Evolutionary conservation across 805 yeast species (phyloP), one percentile per base, ranked within the genome.

Genomic region (Isabelozyma gotoi): DNA sequence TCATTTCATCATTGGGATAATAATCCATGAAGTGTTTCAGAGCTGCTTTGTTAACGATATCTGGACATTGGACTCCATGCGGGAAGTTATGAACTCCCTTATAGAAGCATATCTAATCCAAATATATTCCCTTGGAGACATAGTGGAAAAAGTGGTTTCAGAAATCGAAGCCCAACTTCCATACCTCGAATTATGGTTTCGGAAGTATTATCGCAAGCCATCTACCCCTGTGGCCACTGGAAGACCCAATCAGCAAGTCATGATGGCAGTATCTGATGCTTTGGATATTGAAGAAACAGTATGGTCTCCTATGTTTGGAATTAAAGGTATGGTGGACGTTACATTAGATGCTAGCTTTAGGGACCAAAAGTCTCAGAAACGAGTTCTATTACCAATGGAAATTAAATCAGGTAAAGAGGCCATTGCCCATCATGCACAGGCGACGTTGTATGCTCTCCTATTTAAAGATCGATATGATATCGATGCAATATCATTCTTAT

Each of bases 301-400:
- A 11, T 83, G 96, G 89, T 88, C 97, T 0, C 96, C 97, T 0
- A 76, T 80, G 57, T 90, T 78, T 67, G 99, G 99, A 0, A 64
- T 94, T 7, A 80, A 88, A 51, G 99, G 99, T 0, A 80, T 84
- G 52, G 81, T 91, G 14, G 99, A 94, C 67, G 96, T 85, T 2
- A 89, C 96, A 0, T 74, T 89, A 2, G 85, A 85, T 51, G 85
- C 86, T 0, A 61, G 67, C 19, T 57, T 76, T 7, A 67, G 67
- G 36, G 50, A 57, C 5, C 56, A 60, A 11, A 40, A 43, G 10
- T 32, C 47, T 10, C 49, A 45, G 6, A 49, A 52, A 1, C 77
- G 77, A n/a, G 77, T 70, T 27, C 73, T 58, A 42, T 74, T 82
- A 1, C 98, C 97, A 0, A 70, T 94, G 67, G 99, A 94, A 59